Base-by-base conservation (phyloP, 2,329 filamentous ascomycete genomes). In the Alternaria sp. region DNA sequence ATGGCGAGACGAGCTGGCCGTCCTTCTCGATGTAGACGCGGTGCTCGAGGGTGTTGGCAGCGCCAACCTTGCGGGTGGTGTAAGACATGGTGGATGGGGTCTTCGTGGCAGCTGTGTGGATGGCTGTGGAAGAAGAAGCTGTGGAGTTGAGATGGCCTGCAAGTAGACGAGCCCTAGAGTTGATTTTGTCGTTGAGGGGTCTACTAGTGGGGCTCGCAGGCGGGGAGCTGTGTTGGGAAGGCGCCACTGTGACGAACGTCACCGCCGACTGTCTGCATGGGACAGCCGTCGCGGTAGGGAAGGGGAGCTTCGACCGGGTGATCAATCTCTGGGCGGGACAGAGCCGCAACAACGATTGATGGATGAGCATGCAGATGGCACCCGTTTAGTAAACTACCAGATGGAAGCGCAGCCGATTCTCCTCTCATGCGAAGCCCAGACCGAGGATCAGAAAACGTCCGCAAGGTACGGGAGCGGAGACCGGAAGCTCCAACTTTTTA, bases 11-110 rank as follows among this genome's bases (percentile, higher is more conserved):
- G 73, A 93, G 92, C 70, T 92, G 86, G 85, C 95, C 96, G 91
- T 98, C 93, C 87, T 97, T 94, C 88, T 99, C 95, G 80, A 98
- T 90, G 89, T 91, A 99, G 84, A 97, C 90, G 80, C 96, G 93
- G 89, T 97, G 93, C 87, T 98, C 94, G 81, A 97, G 87, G 76
- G 96, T 98, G 88, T 97, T 91, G 78, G 93, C 89, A 78, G 92
- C 89, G 77, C 87, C 96, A 80, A 97, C 87, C 88, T 96, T 97
- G 85, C 94, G 91, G 81, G 91, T 83, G 78, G 86, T 87, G 86
- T 93, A 99, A 85, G 91, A 89, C 77, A 83, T 85, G 74, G 67
- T 80, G 73, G 69, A 65, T 72, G 68, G 71, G 19, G 43, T 59
- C 45, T 59, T 64, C 49, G 50, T 49, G 44, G 61, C 50, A 44